Evolutionary conservation across 2,329 filamentous ascomycete genomes (phyloP).

Genomic region (Tolypocladium inflatum): DNA sequence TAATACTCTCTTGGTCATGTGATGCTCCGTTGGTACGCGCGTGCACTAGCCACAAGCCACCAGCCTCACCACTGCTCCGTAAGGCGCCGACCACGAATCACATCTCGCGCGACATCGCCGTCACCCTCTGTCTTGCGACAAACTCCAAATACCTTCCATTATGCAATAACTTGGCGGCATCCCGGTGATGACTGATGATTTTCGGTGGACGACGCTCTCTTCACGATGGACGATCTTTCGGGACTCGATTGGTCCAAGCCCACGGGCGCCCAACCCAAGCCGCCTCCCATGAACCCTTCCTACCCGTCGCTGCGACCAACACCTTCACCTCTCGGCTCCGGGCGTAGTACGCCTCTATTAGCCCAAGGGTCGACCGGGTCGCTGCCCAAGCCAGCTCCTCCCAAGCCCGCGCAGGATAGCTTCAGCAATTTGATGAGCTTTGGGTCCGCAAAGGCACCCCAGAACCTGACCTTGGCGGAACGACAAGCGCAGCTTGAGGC

Average conservation of each 20-base stretch:
- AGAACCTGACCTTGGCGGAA: conserved; percentile 69
- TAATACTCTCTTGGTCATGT: too few relatives aligned
- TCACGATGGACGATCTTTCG: conserved; percentile 52
- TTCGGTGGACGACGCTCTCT: conserved; percentile 10
- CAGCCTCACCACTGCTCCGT: background rate
- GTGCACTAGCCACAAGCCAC: too few relatives aligned
- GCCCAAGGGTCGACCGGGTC: conserved; percentile 33
- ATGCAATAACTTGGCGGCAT: conserved; percentile 12
- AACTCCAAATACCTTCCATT: background rate
- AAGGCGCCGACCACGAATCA: background rate
- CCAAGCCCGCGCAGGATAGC: conserved; percentile 55
- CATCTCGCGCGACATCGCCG: background rate
- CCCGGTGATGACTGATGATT: conserved; percentile 15
- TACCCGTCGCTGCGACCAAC: conserved; percentile 45
- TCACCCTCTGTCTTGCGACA: background rate
- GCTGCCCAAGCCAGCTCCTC: conserved; percentile 31
- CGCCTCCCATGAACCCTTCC: conserved; percentile 32
- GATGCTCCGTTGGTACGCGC: too few relatives aligned
- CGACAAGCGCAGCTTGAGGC: conserved; percentile 59
- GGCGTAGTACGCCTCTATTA: conserved; percentile 47
- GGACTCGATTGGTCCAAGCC: conserved; percentile 49
- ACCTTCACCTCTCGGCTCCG: conserved; percentile 45
- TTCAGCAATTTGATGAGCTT: conserved; percentile 69
- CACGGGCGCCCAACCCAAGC: conserved; percentile 19
- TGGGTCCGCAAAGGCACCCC: conserved; percentile 43